Evolutionary conservation across 306 rosid genomes (phyloP), one percentile per base, ranked within the genome.

Genomic region (Glycyrrhiza uralensis): DNA sequence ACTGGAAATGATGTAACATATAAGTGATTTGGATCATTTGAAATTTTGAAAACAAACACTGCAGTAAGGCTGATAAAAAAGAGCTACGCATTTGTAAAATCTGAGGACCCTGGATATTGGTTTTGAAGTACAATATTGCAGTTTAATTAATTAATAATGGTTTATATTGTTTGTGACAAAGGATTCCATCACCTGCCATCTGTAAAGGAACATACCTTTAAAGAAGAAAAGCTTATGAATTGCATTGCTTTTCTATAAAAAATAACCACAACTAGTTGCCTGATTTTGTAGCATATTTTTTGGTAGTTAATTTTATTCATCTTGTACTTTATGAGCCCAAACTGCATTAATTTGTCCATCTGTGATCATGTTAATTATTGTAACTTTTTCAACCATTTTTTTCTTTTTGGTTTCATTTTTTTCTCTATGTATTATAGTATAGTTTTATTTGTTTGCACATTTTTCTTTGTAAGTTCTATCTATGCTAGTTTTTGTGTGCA

Each of bases 101-200:
- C 22, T 18, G 39, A 30, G 20, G 58, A 70, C 23, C 18, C 59
- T 59, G 28, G 71, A 44, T 24, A 52, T 71, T 71, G 61, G 30
- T 63, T 55, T 70, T 12, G 23, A 69, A 58, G 41, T 62, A 35
- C 29, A 54, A 12, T 15, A 35, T 56, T 24, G 46, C 56, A 51
- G 78, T 54, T 63, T 18, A 52, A 72, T 63, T 18, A 52, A 72
- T 35, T 62, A 9, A 44, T 71, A 56, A 23, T 51, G 32, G 14
- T 45, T 66, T 51, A 32, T 29, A 28, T 69, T 28, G 28, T 32
- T 20, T 50, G 51, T 22, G 22, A 60, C 66, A 7, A 57, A 70
- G 30, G 18, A 71, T 14, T 36, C 70, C 51, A 35, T 50, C 46
- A 42, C 36, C 39, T 6, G 10, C 7, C 55, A 20, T 26, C 24